Base-by-base conservation (phyloP, 768 basidiomycete genomes). In the Lactifluus pinguis region DNA sequence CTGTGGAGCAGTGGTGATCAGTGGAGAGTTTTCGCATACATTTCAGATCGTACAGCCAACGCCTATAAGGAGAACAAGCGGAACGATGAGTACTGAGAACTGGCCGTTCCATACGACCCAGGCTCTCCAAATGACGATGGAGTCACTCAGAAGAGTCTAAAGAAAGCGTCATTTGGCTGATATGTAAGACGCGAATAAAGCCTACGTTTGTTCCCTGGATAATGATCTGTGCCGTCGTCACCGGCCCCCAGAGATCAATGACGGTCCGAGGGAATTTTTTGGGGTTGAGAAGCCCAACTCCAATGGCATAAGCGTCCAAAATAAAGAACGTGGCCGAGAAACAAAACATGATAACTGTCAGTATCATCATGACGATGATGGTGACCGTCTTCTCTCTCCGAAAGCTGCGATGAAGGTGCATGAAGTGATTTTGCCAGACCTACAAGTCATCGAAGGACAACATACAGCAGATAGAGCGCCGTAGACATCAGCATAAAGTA, bases 61-160 rank as follows among this genome's bases (percentile, higher is more conserved):
- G 34, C 63, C 63, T 17, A 39, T 34, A 17, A 64, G 60, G 50
- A 64, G 52, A 45, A 49, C n/a, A 44, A 57, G 25, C 13, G 63
- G 63, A 8, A 48, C 21, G 10, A 53, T n/a, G 17, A 64, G 45
- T 6, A 64, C 52, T 29, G 44, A 21, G 15, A 56, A n/a, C 11
- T 34, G 39, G 48, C 60, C 60, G 7, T 30, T 48, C 55, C 55
- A 64, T 38, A 62, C 60, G 6, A 57, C 39, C 55, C 60, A 62
- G 39, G 63, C 63, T 38, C 63, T 55, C 63, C 63, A 64, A n/a
- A 64, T 64, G 34, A 64, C 55, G 38, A 64, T 61, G 6, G 55
- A 53, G 29, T 64, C 60, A 17, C 63, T 52, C 19, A 64, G 30
- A 14, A 64, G 15, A 21, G 45, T 45, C 63, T 62, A 15, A 32